A percentile compares a stretch with the other conserved stretches of the same genome.
Conservation (phyloP, 2,329 filamentous ascomycete species). For the Teratosphaeria zuluensis region DNA sequence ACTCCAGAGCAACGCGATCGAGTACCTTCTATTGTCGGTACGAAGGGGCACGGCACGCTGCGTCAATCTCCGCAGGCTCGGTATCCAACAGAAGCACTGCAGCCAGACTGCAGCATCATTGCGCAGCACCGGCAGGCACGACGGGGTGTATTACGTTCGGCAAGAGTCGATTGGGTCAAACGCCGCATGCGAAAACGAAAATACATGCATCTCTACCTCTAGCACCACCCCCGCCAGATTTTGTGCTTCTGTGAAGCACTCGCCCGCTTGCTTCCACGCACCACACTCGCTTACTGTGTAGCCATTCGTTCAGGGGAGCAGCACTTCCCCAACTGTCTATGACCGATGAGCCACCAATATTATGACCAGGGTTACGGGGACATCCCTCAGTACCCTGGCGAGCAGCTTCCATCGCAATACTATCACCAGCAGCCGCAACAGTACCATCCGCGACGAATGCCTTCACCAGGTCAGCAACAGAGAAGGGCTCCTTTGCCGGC, state of each 20-base stretch:
- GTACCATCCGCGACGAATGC: slow-evolving; percentile 1
- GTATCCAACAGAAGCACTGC: not conserved
- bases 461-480: not conserved
- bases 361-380: slow-evolving; percentile 5
- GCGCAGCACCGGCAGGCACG: not conserved
- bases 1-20: not conserved
- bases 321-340: not conserved
- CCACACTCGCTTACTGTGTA: not conserved
- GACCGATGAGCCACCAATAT: slow-evolving; percentile 8
- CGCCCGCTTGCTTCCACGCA: not conserved
- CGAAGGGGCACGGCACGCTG: not conserved
- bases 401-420: not conserved
- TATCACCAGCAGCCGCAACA: not conserved
- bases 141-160: not conserved
- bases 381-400: slow-evolving; percentile 6
- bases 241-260: not conserved
- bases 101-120: slow-evolving; percentile 1
- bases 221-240: not conserved
- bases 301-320: not conserved
- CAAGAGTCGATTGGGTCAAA: not conserved
- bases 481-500: slow-evolving; percentile 1
- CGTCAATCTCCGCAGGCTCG: not conserved
- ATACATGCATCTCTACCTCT: not conserved
- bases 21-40: not conserved
- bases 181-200: not conserved